Percentiles rank a stretch among this genome's conserved stretches.
phyloP scores from a whole-genome alignment of 2,329 filamentous ascomycete genomes.

The Blumeriella jaapii region DNA sequence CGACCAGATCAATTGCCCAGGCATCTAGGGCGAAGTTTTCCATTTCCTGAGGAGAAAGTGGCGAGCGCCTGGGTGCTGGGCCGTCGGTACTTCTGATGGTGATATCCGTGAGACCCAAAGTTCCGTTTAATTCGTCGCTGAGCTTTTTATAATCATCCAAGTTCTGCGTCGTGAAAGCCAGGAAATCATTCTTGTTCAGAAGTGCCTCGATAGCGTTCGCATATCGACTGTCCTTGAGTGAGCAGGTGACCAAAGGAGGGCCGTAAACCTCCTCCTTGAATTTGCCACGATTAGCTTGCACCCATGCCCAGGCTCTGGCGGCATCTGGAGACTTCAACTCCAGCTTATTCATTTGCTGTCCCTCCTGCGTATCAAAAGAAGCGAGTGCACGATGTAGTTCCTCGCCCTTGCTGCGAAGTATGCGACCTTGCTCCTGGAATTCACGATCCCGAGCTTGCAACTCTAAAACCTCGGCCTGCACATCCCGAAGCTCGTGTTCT shows the following conservation, averaged over 20 bases:
- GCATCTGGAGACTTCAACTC: slow-evolving; percentile 49
- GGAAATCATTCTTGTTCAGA: slow-evolving; percentile 40
- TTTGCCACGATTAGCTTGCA: slow-evolving; percentile 53
- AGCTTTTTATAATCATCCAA: slow-evolving; percentile 64
- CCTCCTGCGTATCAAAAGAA: slow-evolving; percentile 60
- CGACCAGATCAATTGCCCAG: slow-evolving; percentile 67
- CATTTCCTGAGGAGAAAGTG: slow-evolving; percentile 45
- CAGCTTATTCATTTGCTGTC: slow-evolving; percentile 61
- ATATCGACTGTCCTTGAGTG: slow-evolving; percentile 46
- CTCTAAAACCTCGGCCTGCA: slow-evolving; percentile 32
- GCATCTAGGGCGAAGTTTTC: slow-evolving; percentile 57
- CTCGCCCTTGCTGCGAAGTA: slow-evolving; percentile 30
- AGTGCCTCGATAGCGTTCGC: slow-evolving; percentile 48
- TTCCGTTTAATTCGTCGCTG: slow-evolving; percentile 49
- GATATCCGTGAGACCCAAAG: slow-evolving; percentile 56
- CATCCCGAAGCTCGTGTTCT: slow-evolving; percentile 44
- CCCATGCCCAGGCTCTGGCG: slow-evolving; percentile 67
- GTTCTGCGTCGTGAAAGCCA: slow-evolving; percentile 64
- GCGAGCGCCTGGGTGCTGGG: slow-evolving; percentile 41
- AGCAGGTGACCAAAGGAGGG: slow-evolving; percentile 53
- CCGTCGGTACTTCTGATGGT: slow-evolving; percentile 50
- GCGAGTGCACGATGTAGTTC: slow-evolving; percentile 38
- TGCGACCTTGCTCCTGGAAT: slow-evolving; percentile 30
- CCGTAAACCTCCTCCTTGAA: slow-evolving; percentile 55
- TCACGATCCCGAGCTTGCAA: slow-evolving; percentile 15